Conservation (phyloP, 2,329 filamentous ascomycete genomes). For the Aureobasidium sp. region DNA sequence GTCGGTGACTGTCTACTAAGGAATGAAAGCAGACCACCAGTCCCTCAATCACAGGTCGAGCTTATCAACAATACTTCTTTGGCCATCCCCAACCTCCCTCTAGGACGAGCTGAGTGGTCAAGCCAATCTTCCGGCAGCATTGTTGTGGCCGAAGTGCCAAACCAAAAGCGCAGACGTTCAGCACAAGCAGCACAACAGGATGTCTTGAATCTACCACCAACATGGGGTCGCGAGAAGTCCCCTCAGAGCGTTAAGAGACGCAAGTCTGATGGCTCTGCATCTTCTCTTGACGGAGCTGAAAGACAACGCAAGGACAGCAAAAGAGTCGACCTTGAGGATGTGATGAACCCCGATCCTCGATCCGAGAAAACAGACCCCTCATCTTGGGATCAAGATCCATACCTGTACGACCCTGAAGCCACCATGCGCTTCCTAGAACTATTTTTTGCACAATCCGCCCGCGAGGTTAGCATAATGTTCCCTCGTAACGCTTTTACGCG, state of each 20-base stretch:
- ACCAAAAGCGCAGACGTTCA: slow-evolving; percentile 11
- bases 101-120: slow-evolving; percentile 8
- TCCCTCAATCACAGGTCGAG: slow-evolving; percentile 23
- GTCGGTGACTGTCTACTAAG: slow-evolving; percentile 18
- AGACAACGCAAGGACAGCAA: slow-evolving; percentile 16
- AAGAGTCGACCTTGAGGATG: slow-evolving; percentile 6
- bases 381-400: slow-evolving; percentile 48
- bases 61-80: slow-evolving; percentile 3
- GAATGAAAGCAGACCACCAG: slow-evolving; percentile 21
- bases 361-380: slow-evolving; percentile 26
- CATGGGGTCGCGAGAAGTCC: background rate
- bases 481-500: slow-evolving; percentile 46
- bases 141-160: background rate
- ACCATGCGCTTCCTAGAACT: slow-evolving; percentile 46
- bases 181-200: slow-evolving; percentile 14
- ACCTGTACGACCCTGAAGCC: slow-evolving; percentile 41
- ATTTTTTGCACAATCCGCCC: slow-evolving; percentile 53
- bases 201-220: slow-evolving; percentile 15
- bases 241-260: slow-evolving; percentile 5
- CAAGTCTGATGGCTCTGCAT: slow-evolving; percentile 6
- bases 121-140: slow-evolving; percentile 8
- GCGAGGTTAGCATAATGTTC: slow-evolving; percentile 49
- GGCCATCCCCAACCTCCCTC: background rate
- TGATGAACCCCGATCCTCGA: slow-evolving; percentile 21
- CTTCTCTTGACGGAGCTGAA: background rate